These are phyloP conservation scores for Psidium guajava DNA, from an alignment of 345 rosid species.

Conservation along the genomic window DNA sequence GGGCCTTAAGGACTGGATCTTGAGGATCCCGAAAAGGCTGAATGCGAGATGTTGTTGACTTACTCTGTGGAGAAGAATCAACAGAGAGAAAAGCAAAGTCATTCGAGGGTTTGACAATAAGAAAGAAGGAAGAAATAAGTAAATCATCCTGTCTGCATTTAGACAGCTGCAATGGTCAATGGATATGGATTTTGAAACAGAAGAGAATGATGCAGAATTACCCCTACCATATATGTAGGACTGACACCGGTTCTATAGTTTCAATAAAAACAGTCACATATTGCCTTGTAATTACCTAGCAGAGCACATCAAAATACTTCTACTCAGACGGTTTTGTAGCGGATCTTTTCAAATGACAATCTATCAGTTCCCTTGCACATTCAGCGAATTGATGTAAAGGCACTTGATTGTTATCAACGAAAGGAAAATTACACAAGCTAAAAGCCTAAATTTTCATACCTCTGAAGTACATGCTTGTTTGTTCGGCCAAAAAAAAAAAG, in stretches of 20 bases:
- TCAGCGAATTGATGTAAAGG: no score
- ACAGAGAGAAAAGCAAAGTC: neutral
- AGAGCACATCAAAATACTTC: no score
- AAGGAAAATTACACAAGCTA: no score
- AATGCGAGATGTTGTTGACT: neutral
- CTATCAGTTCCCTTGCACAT: no score
- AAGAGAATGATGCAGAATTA: neutral
- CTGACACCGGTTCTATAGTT: neutral
- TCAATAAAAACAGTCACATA: no score
- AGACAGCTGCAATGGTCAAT: neutral
- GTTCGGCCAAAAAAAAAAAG: no score
- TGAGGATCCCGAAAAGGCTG: neutral
- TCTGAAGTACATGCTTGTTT: no score
- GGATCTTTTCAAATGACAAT: no score
- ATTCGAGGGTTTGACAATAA: neutral
- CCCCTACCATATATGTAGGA: neutral
- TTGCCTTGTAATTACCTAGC: no score
- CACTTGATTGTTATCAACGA: no score
- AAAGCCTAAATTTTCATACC: no score
- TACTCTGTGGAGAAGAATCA: neutral
- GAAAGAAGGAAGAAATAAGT: neutral
- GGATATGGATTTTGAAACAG: neutral
- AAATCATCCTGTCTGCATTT: neutral
- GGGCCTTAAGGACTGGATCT: neutral
- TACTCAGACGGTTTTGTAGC: no score